These are phyloP conservation scores for Hypoxylon rickii DNA, from an alignment of 495 filamentous ascomycete genomes.

Conservation along the genomic window DNA sequence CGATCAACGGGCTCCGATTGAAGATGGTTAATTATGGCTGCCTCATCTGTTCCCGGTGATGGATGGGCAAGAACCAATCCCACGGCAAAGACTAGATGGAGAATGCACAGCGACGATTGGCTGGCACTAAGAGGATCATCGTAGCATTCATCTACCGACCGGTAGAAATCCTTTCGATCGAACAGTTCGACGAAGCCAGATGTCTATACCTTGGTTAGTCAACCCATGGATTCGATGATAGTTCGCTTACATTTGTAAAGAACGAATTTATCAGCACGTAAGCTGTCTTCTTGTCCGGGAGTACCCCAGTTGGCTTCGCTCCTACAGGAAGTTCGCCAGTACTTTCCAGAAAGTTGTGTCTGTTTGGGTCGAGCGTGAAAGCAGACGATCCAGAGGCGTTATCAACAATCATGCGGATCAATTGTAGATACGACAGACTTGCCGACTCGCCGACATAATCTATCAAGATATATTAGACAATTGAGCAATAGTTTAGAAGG, in stretches of 20 bases:
- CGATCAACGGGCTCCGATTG: slow-evolving; percentile 50
- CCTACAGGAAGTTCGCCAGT: slow-evolving; percentile 54
- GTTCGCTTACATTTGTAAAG: slow-evolving; percentile 59
- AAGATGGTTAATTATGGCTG: slow-evolving; percentile 55
- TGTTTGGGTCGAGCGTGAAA: slow-evolving; percentile 70
- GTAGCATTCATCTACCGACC: slow-evolving; percentile 56
- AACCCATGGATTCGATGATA: background rate
- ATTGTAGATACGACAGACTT: slow-evolving; percentile 70
- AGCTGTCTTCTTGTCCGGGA: slow-evolving; percentile 60
- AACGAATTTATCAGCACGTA: slow-evolving; percentile 60
- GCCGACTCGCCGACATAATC: slow-evolving; percentile 77
- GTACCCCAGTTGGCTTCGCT: slow-evolving; percentile 49
- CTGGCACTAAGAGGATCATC: slow-evolving; percentile 54
- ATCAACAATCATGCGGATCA: slow-evolving; percentile 73
- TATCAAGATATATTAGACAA: slow-evolving; percentile 30
- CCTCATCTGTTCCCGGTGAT: slow-evolving; percentile 50
- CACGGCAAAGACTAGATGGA: slow-evolving; percentile 63
- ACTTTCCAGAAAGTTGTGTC: slow-evolving; percentile 71
- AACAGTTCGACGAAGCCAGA: slow-evolving; percentile 62
- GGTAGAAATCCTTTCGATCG: slow-evolving; percentile 53
- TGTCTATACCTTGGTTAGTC: slow-evolving; percentile 45
- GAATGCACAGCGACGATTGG: slow-evolving; percentile 55
- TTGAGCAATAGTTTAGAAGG: background rate
- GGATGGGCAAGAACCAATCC: slow-evolving; percentile 63
- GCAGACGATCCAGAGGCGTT: slow-evolving; percentile 65